These are phyloP conservation scores for Pestalotiopsis sp. DNA, from an alignment of 2,329 filamentous ascomycete genomes.

Conservation along the genomic window DNA sequence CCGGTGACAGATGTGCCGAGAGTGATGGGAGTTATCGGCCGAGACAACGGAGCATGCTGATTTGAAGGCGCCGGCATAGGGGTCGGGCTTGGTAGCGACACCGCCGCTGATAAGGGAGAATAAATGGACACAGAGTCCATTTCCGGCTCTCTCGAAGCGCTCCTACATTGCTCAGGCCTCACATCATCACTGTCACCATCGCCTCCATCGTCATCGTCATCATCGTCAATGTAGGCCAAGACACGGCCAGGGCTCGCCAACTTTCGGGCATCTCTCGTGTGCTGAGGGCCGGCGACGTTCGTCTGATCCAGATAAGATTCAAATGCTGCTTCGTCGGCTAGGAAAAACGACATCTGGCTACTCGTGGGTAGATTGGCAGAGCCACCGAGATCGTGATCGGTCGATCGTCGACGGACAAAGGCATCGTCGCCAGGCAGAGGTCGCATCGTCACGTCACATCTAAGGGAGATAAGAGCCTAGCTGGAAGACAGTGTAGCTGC, in stretches of 20 bases:
- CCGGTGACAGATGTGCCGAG: slow-evolving; percentile 39
- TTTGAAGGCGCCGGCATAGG: slow-evolving; percentile 28
- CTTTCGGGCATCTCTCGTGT: slow-evolving; percentile 32
- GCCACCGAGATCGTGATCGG: slow-evolving; percentile 36
- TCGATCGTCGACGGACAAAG: slow-evolving; percentile 38
- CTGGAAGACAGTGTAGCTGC: not conserved
- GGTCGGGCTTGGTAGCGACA: slow-evolving; percentile 32
- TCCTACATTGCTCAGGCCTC: slow-evolving; percentile 18
- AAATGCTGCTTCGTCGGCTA: slow-evolving; percentile 50
- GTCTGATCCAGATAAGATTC: slow-evolving; percentile 38
- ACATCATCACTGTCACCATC: slow-evolving; percentile 21
- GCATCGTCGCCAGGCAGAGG: slow-evolving; percentile 46
- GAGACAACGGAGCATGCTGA: slow-evolving; percentile 35
- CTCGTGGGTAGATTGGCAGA: slow-evolving; percentile 27
- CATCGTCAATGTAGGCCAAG: slow-evolving; percentile 18
- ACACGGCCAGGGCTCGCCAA: slow-evolving; percentile 12
- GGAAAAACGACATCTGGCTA: slow-evolving; percentile 52
- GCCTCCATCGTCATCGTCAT: slow-evolving; percentile 11
- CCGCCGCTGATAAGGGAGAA: slow-evolving; percentile 30
- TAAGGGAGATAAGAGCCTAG: not conserved
- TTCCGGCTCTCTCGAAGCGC: slow-evolving; percentile 13
- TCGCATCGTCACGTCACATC: slow-evolving; percentile 36
- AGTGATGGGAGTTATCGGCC: slow-evolving; percentile 46
- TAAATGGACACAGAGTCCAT: slow-evolving; percentile 19
- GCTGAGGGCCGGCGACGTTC: slow-evolving; percentile 21